Conservation (phyloP, 2,329 filamentous ascomycete genomes). For the Arthrobotrys pseudoclavata region DNA sequence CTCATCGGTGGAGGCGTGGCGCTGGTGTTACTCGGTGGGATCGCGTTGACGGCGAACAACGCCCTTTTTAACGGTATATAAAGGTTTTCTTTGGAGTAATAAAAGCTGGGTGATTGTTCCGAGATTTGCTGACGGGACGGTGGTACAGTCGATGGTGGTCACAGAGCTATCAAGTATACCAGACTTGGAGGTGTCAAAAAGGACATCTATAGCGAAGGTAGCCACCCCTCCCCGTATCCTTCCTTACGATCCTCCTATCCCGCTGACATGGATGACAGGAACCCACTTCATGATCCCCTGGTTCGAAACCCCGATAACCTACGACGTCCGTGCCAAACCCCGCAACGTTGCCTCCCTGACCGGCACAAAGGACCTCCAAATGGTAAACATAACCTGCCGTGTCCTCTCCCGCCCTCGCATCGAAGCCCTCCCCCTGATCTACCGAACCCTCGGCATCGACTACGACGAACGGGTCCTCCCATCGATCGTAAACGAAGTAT, state of each 20-base stretch:
- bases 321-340: constrained; percentile 97
- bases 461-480: constrained; percentile 97
- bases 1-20: constrained; percentile 71
- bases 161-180: constrained; percentile 98
- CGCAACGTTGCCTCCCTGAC: constrained; percentile 96
- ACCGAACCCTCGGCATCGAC: constrained; percentile 92
- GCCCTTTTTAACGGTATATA: constrained; percentile 76
- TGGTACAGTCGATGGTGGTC: constrained; percentile 87
- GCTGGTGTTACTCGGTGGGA: constrained; percentile 71
- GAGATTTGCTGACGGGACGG: neutral
- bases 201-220: constrained; percentile 96
- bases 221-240: neutral
- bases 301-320: constrained; percentile 96
- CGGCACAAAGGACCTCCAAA: constrained; percentile 98
- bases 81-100: no score
- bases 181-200: constrained; percentile 91
- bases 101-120: no score
- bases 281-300: constrained; percentile 95
- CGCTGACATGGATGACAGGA: constrained; percentile 70
- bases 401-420: constrained; percentile 92
- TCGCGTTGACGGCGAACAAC: constrained; percentile 73
- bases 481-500: constrained; percentile 97
- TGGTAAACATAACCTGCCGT: constrained; percentile 99
- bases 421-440: constrained; percentile 93
- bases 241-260: neutral